Evolutionary conservation across 257 asterid species (phyloP).

Genomic region (Haberlea rhodopensis): DNA sequence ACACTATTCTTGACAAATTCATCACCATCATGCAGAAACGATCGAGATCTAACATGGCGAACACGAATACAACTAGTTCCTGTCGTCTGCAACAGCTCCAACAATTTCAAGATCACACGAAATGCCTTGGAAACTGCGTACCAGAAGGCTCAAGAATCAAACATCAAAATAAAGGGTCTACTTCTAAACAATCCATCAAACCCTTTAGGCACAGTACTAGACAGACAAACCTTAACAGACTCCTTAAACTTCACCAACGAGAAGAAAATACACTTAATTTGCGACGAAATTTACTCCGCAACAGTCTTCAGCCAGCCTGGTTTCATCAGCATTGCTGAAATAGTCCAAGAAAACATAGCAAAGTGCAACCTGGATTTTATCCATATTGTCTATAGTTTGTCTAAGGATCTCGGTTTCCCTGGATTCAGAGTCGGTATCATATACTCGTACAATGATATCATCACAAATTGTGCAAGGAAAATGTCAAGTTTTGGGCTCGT

Average conservation of each 20-base stretch:
- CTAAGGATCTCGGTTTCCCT: slow-evolving; percentile 85
- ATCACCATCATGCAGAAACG: slow-evolving; percentile 48
- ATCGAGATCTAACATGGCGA: slow-evolving; percentile 81
- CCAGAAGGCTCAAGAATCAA: slow-evolving; percentile 47
- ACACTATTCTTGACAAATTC: background rate
- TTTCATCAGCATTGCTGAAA: slow-evolving; percentile 69
- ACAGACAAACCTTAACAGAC: slow-evolving; percentile 44
- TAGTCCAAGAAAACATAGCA: slow-evolving; percentile 34
- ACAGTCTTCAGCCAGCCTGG: slow-evolving; percentile 66
- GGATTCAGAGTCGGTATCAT: slow-evolving; percentile 79
- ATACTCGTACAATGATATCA: slow-evolving; percentile 67
- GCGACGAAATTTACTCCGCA: slow-evolving; percentile 91
- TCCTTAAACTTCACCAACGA: slow-evolving; percentile 41
- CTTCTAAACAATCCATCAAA: slow-evolving; percentile 86
- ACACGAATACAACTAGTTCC: slow-evolving; percentile 64
- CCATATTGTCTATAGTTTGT: slow-evolving; percentile 79
- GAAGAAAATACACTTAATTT: slow-evolving; percentile 64
- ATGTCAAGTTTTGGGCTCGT: slow-evolving; percentile 88
- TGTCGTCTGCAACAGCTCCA: slow-evolving; percentile 61
- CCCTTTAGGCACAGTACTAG: slow-evolving; percentile 75
- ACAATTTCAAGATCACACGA: slow-evolving; percentile 55
- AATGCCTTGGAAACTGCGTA: slow-evolving; percentile 62
- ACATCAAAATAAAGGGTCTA: slow-evolving; percentile 59
- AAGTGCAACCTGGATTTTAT: slow-evolving; percentile 47
- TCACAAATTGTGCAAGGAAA: slow-evolving; percentile 54